These are phyloP conservation scores for Leptoxyphium fumago DNA, from an alignment of 2,329 filamentous ascomycete species.

Conservation along the genomic window DNA sequence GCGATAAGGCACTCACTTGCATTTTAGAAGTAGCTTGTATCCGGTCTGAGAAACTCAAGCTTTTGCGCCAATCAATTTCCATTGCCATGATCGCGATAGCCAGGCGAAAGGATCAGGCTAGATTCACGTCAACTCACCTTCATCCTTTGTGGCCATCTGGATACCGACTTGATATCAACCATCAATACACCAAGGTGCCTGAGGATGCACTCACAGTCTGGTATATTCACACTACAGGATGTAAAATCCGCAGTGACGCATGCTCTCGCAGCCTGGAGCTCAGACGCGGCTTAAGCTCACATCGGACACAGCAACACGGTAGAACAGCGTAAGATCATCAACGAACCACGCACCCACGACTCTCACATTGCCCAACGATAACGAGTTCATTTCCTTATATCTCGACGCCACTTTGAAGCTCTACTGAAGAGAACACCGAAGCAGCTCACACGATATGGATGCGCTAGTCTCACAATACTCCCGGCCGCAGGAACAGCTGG, in stretches of 20 bases:
- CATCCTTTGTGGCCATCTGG: too few relatives aligned
- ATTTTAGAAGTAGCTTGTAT: conserved; percentile 32
- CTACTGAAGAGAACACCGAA: neutral
- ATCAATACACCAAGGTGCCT: too few relatives aligned
- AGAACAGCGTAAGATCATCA: neutral
- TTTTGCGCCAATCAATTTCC: conserved; percentile 23
- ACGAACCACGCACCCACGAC: neutral
- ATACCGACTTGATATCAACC: too few relatives aligned
- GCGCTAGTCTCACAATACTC: conserved; percentile 85
- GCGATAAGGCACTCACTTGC: conserved; percentile 23
- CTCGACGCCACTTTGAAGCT: neutral
- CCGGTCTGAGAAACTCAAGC: conserved; percentile 31
- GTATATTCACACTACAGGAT: neutral
- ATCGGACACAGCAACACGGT: neutral
- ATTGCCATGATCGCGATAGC: too few relatives aligned
- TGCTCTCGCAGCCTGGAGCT: neutral
- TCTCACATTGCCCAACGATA: neutral
- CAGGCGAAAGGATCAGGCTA: too few relatives aligned
- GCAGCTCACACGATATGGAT: conserved; percentile 50
- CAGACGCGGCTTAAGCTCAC: neutral
- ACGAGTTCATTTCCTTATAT: neutral
- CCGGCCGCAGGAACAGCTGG: conserved; percentile 60
- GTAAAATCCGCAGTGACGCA: neutral
- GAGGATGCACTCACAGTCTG: neutral
- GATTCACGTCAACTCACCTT: too few relatives aligned